Percentiles rank a stretch among this genome's conserved stretches.
These are phyloP conservation scores for Apiotrichum veenhuisii DNA, from an alignment of 1,284 basidiomycete species.

Conservation along the genomic window DNA sequence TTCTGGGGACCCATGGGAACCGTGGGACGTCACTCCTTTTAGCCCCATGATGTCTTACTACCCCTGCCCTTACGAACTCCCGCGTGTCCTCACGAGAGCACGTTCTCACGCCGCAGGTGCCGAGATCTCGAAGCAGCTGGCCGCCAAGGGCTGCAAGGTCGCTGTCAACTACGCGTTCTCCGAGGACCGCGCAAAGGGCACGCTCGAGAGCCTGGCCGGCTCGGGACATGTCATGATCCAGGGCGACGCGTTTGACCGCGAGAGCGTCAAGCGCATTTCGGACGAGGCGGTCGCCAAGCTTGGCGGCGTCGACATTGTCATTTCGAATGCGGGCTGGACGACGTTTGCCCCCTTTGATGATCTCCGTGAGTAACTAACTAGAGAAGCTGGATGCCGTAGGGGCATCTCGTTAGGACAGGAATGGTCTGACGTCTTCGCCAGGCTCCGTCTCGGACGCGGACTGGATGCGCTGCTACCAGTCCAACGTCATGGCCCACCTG, in stretches of 20 bases:
- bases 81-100: no score
- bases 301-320: conserved; percentile 25
- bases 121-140: conserved; percentile 19
- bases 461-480: conserved; percentile 23
- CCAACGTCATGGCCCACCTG: conserved; percentile 27
- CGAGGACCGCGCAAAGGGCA: conserved; percentile 22
- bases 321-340: conserved; percentile 26
- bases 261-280: conserved; percentile 13
- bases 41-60: no score
- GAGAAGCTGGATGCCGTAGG: background rate
- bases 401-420: no score
- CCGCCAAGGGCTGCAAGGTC: conserved; percentile 17
- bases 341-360: conserved; percentile 23
- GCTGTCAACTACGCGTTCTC: conserved; percentile 27
- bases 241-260: conserved; percentile 25
- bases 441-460: conserved; percentile 22
- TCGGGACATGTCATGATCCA: conserved; percentile 21
- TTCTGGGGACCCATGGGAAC: no score
- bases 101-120: conserved; percentile 15
- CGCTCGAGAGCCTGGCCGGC: conserved; percentile 15
- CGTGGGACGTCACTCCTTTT: no score
- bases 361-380: conserved; percentile 15
- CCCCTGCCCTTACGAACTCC: no score
- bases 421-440: no score
- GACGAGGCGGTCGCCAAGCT: conserved; percentile 15